Evolutionary conservation across 768 basidiomycete species (phyloP), one percentile per base, ranked within the genome.

Genomic region (Gyrodon lividus): DNA sequence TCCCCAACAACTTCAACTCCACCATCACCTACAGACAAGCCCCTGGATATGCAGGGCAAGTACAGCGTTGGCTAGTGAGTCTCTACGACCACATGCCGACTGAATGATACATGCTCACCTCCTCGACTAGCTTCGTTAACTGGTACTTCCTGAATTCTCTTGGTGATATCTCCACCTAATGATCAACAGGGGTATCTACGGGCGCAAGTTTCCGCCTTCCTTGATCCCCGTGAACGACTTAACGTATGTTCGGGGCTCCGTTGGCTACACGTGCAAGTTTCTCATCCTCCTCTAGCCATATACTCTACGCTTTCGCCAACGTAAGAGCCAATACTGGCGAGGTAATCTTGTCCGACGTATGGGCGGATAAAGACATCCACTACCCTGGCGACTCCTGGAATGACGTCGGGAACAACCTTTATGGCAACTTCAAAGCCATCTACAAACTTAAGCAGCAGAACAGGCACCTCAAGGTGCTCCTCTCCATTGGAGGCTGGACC

Each of bases 331-430:
- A 92, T 52, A 79, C 85, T 0, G 96, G 96, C 35, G 90, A 92
- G 63, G 95, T 98, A 17, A 72, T 81, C 61, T 70, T 98, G 47
- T 95, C 92, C 33, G 97, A 99, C 60, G 67, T 76, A 2, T 98
- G 96, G 96, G 87, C 94, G 0, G 97, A 99, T 74, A 83, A 95
- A 62, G 92, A 98, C 66, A 98, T 98, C 41, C 97, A 98, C 67
- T 95, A 96, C 66, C 85, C 88, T 0, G 90, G 87, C 7, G 97
- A 99, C 70, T 88, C 87, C 4, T 99, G 97, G 97, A 88, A 94
- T 58, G 96, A 98, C 47, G 66, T 65, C 23, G 94, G 93, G 39
- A 86, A 78, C 56, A 97, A 98, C 69, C 81, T 98, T 16, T 98
- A 96, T 61, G 95, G 95, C 47, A 96, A 96, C 70, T 82, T 98